Base-by-base conservation (phyloP, 2,329 filamentous ascomycete species). In the Hirsutella rhossiliensis region DNA sequence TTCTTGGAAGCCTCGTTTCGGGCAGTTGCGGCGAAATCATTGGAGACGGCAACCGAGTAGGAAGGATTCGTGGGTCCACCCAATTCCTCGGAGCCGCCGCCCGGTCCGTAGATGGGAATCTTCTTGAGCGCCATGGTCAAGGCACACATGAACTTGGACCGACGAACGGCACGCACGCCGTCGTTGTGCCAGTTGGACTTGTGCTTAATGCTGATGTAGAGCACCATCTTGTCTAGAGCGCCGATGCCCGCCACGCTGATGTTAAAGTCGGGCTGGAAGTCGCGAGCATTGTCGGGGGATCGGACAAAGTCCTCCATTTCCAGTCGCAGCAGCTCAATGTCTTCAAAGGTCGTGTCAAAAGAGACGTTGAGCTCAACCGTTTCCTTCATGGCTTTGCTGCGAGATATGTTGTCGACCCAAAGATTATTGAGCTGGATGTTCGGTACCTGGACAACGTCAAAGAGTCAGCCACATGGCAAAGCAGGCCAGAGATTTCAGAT, bases 71-170 rank as follows among this genome's bases (percentile, higher is more conserved):
- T 78, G 6, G 84, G 75, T 36, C 75, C 77, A 46, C 80, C 80
- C 3, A 81, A 65, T 32, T 71, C 52, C 45, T 80, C 76, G 45
- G 66, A 68, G 45, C 81, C 85, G 47, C 84, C 88, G 36, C 83
- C 88, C 45, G 90, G 90, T 18, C 71, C 80, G 54, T 87, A 76
- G 57, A 98, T 90, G 11, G 89, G 90, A 17, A 98, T 75, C 66
- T 83, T 88, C 64, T 87, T 85, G 46, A 96, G 68, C 4, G 90
- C 88, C 9, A 88, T 65, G 5, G 92, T 82, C 46, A 98, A 71
- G 1, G 92, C 92, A 58, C 89, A 95, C 80, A 97, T 94, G 67
- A 98, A 97, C 65, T 95, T 97, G 61, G 85, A 94, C 48, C 90
- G 81, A 43, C 89, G 80, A 7, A 83, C 76, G 17, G 82, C 82